Percentiles rank a stretch among this genome's conserved stretches.
These are phyloP conservation scores for Periconia digitata DNA, from an alignment of 2,329 filamentous ascomycete species.

Conservation along the genomic window DNA sequence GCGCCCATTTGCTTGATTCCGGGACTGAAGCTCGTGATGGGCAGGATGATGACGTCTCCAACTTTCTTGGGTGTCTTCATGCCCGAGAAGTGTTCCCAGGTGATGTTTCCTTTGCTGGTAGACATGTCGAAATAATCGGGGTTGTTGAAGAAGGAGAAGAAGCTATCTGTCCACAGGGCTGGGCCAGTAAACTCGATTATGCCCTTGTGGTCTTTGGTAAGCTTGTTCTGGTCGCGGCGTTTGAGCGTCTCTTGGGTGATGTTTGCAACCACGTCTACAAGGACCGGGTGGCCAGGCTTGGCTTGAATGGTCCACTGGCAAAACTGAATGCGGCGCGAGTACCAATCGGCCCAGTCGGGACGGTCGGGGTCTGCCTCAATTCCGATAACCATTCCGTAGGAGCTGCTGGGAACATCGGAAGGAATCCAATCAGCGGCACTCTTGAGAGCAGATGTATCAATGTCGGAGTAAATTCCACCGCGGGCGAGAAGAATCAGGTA, in stretches of 20 bases:
- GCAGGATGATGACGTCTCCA: conserved; percentile 89
- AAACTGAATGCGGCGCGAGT: conserved; percentile 93
- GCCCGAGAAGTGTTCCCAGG: conserved; percentile 85
- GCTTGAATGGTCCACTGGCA: conserved; percentile 99
- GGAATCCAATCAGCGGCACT: conserved; percentile 89
- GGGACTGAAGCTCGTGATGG: conserved; percentile 96
- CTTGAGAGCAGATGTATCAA: conserved; percentile 84
- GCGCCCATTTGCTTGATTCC: conserved; percentile 93
- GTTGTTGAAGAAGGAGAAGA: conserved; percentile 95
- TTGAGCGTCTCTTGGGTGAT: conserved; percentile 81
- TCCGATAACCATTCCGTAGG: conserved; percentile 84
- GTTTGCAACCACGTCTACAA: conserved; percentile 82
- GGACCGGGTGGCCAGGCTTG: conserved; percentile 89
- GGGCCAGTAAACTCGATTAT: conserved; percentile 95
- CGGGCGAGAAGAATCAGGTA: conserved; percentile 73
- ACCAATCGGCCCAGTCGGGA: conserved; percentile 92
- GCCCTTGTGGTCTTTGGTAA: conserved; percentile 68
- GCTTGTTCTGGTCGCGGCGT: conserved; percentile 67
- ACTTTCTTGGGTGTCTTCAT: conserved; percentile 83
- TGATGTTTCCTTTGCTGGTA: conserved; percentile 70
- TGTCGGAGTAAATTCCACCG: conserved; percentile 76
- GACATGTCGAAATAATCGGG: conserved; percentile 81
- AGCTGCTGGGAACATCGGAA: conserved; percentile 69
- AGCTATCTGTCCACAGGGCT: conserved; percentile 87
- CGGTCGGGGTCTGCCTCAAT: conserved; percentile 97